phyloP scores from a whole-genome alignment of 2,329 filamentous ascomycete species.

The Cytospora mali region DNA sequence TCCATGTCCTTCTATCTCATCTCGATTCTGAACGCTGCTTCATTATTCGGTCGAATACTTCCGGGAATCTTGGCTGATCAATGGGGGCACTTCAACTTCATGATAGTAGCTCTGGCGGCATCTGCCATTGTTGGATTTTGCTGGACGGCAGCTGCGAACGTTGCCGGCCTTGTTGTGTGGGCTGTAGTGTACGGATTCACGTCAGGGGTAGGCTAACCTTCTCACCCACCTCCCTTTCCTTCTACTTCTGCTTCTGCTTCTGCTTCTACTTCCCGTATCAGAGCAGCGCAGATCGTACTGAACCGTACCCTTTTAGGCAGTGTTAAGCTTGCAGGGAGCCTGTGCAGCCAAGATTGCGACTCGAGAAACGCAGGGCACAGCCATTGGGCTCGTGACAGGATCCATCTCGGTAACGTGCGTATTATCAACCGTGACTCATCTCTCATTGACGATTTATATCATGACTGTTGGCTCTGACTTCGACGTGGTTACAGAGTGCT shows the following conservation, averaged over 20 bases:
- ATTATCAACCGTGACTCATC: neutral
- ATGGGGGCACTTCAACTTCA: constrained; percentile 44
- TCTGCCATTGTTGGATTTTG: constrained; percentile 47
- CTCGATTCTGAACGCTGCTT: constrained; percentile 59
- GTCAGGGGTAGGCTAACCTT: constrained; percentile 41
- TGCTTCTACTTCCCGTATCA: neutral
- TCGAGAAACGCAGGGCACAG: constrained; percentile 42
- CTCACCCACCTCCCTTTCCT: too few species aligned
- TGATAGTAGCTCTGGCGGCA: constrained; percentile 41
- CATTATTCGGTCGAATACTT: constrained; percentile 54
- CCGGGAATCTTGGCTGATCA: constrained; percentile 51
- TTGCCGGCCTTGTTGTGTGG: constrained; percentile 48
- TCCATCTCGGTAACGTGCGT: constrained; percentile 44
- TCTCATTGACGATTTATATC: neutral
- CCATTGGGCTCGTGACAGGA: constrained; percentile 46
- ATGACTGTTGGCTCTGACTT: constrained; percentile 29
- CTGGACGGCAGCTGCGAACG: constrained; percentile 45
- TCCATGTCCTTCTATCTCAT: constrained; percentile 51
- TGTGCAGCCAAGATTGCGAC: constrained; percentile 47
- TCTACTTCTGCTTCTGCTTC: too few species aligned
- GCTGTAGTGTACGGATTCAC: constrained; percentile 48
- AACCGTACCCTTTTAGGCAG: constrained; percentile 37
- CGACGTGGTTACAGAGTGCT: constrained; percentile 37
- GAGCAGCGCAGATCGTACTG: neutral
- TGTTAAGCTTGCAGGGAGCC: constrained; percentile 49